A percentile compares a stretch with the other conserved stretches of the same genome.
phyloP scores from a whole-genome alignment of 169 alveolate species.

The Besnoitia besnoiti region DNA sequence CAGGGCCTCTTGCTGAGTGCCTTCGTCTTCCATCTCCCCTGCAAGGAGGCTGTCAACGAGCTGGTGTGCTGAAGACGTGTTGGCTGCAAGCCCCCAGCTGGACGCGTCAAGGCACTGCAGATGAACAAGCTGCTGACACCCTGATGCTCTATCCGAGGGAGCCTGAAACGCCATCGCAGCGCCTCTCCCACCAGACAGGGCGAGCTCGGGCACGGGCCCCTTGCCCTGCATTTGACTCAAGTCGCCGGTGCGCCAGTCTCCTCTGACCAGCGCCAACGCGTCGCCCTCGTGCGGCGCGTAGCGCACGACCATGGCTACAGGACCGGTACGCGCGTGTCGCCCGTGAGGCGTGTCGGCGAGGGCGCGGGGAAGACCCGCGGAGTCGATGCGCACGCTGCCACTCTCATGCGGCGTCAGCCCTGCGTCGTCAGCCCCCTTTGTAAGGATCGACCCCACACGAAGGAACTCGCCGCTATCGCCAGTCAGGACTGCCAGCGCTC shows the following conservation, averaged over 20 bases:
- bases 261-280: not conserved
- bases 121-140: not conserved
- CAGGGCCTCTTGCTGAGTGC: not conserved
- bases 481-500: constrained; percentile 61
- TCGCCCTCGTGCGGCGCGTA: constrained; percentile 24
- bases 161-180: too few species aligned
- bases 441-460: constrained; percentile 52
- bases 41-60: constrained; percentile 1
- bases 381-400: constrained; percentile 43
- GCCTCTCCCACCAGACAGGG: too few species aligned
- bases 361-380: constrained; percentile 28
- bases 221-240: not conserved
- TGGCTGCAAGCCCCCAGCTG: not conserved
- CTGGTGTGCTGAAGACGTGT: not conserved
- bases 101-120: not conserved
- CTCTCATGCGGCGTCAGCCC: constrained; percentile 4
- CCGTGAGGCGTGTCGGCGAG: constrained; percentile 17
- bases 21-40: not conserved
- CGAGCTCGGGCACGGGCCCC: not conserved
- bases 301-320: not conserved
- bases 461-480: constrained; percentile 60
- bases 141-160: not conserved
- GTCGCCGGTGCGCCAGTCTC: not conserved
- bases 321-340: constrained; percentile 31
- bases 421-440: constrained; percentile 17